A percentile compares a stretch with the other conserved stretches of the same genome.
phyloP scores from a whole-genome alignment of 2,329 filamentous ascomycete species.

The Leptosphaerulina australis region DNA sequence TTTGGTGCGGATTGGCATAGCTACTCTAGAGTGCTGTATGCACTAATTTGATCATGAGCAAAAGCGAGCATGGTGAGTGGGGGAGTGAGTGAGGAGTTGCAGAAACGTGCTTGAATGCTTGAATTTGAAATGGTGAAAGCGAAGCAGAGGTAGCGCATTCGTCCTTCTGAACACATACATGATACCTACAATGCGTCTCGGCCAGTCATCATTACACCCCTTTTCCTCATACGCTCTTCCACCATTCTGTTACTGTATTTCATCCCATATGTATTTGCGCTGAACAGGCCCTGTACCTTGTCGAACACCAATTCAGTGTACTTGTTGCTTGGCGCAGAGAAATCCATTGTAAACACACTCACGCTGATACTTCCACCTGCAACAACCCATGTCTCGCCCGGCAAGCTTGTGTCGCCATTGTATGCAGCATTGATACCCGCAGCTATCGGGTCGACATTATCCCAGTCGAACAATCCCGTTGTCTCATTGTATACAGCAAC shows the following conservation, averaged over 20 bases:
- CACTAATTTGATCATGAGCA: constrained; percentile 19
- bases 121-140: neutral
- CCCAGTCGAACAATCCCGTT: constrained; percentile 56
- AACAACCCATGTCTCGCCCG: constrained; percentile 58
- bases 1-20: constrained; percentile 9
- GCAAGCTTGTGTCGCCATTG: constrained; percentile 59
- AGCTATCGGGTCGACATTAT: constrained; percentile 55
- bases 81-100: neutral
- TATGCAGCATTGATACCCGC: constrained; percentile 59
- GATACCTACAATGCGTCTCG: constrained; percentile 8
- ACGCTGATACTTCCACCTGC: constrained; percentile 53
- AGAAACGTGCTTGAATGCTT: neutral
- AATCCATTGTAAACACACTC: constrained; percentile 59
- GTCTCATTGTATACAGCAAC: constrained; percentile 54
- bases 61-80: constrained; percentile 12
- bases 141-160: neutral
- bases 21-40: constrained; percentile 14
- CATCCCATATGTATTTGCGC: constrained; percentile 10
- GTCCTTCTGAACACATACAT: neutral
- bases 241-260: constrained; percentile 29
- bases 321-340: constrained; percentile 52
- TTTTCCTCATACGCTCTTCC: constrained; percentile 26
- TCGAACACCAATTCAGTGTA: constrained; percentile 31
- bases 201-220: constrained; percentile 20
- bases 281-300: constrained; percentile 23